Base-by-base conservation (phyloP, 1,284 basidiomycete genomes). In the Ustilago nuda region DNA sequence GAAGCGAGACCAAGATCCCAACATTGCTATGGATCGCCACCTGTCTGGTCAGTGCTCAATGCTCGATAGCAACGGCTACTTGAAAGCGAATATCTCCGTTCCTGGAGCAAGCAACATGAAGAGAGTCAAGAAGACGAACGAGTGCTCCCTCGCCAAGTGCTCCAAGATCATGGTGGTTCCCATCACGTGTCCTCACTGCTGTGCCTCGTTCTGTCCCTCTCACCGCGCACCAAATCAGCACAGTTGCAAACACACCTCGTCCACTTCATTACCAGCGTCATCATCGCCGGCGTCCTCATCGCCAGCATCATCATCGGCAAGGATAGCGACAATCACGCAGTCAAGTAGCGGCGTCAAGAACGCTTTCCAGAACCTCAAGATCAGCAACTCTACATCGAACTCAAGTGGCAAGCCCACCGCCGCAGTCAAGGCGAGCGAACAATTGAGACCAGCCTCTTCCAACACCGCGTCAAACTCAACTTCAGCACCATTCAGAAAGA, bases 151-250 rank as follows among this genome's bases (percentile, higher is more conserved):
- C 19, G 43, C 51, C 48, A 78, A 72, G 58, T 83, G 81, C 67
- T 58, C 61, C 35, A 83, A 83, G 68, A 67, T 82, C 62, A 83
- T 83, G 80, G 67, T 83, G 36, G 80, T 82, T 23, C 80, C 78
- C 12, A 83, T 82, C 37, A 61, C 68, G 37, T 81, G 80, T 35
- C 72, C 78, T 0, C 67, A 69, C 27, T 81, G 80, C 56, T 43
- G 43, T 2, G 64, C 71, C 1, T 73, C 62, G 12, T 82, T 82
- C 62, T 82, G 80, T 45, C 80, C 80, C 12, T 75, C 73, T n/a
- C 80, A 82, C 48, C 70, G 80, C 7, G 80, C 80, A 12, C 80
- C 80, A 0, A 68, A 59, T 30, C 80, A 82, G 53, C 80, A 82
- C 43, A 63, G 61, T 37, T 82, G 80, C 61, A 58, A 68, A 27